A percentile compares a stretch with the other conserved stretches of the same genome.
These are phyloP conservation scores for Dictyophora rubrovolvata DNA, from an alignment of 768 basidiomycete genomes.

Conservation along the genomic window DNA sequence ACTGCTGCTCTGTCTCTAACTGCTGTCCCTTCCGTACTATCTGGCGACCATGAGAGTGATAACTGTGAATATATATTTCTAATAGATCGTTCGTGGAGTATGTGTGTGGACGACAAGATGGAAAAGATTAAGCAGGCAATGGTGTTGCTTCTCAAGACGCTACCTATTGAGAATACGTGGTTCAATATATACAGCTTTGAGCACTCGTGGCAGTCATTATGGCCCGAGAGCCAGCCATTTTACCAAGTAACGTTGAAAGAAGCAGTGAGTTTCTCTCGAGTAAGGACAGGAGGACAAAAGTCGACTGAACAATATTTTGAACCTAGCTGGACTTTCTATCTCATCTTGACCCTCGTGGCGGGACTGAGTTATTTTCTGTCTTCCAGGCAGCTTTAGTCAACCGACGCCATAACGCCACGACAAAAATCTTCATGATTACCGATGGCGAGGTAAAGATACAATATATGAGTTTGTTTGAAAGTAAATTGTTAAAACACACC, in stretches of 20 bases:
- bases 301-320: not conserved
- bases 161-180: not conserved
- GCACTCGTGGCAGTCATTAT: not conserved
- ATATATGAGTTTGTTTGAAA: not conserved
- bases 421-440: not conserved
- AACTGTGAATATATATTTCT: not conserved
- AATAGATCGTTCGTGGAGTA: not conserved
- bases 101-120: not conserved
- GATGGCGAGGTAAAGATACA: not conserved
- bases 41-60: not conserved
- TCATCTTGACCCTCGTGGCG: not conserved
- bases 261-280: not conserved
- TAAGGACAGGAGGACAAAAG: not conserved
- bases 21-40: not conserved
- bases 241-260: not conserved
- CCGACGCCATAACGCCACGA: not conserved
- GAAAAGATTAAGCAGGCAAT: not conserved
- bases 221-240: not conserved
- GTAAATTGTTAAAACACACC: not conserved
- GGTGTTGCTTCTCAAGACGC: not conserved
- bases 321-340: not conserved
- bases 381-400: not conserved
- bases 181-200: not conserved
- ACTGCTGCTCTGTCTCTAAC: not conserved
- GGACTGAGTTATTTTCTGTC: not conserved